A percentile compares a stretch with the other conserved stretches of the same genome.
These are phyloP conservation scores for Geopyxis carbonaria DNA, from an alignment of 495 filamentous ascomycete genomes.

Conservation along the genomic window DNA sequence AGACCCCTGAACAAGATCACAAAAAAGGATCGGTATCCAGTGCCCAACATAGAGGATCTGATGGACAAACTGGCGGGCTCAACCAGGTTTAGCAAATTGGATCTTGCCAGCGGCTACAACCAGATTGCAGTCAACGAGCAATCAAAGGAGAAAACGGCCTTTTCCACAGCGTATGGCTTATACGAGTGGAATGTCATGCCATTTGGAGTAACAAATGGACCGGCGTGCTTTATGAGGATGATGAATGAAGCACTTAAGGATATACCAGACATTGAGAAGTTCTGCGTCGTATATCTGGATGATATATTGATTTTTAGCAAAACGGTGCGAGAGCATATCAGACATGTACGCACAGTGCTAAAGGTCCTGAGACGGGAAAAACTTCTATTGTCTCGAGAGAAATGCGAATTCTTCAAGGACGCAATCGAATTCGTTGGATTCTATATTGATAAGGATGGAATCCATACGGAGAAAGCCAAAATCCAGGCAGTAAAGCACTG, in stretches of 20 bases:
- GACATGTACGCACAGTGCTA: slow-evolving; percentile 13
- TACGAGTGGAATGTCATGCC: too few relatives aligned
- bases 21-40: slow-evolving; percentile 32
- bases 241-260: too few relatives aligned
- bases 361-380: neutral
- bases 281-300: slow-evolving; percentile 21
- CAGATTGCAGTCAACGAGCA: too few relatives aligned
- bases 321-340: too few relatives aligned
- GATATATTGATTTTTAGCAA: slow-evolving; percentile 25
- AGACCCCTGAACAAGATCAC: too few relatives aligned
- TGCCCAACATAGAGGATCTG: slow-evolving; percentile 32
- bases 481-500: neutral
- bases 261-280: neutral
- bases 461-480: neutral
- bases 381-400: slow-evolving; percentile 21
- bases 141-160: too few relatives aligned
- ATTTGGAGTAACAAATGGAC: too few relatives aligned
- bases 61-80: slow-evolving; percentile 22
- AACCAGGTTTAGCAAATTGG: slow-evolving; percentile 32
- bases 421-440: slow-evolving; percentile 25
- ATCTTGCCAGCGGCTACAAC: slow-evolving; percentile 12
- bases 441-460: slow-evolving; percentile 9
- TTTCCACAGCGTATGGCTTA: too few relatives aligned
- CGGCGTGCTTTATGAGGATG: too few relatives aligned
- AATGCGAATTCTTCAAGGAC: slow-evolving; percentile 25